phyloP scores from a whole-genome alignment of 371 early-diverging fungal genomes.

The Mortierella sp. region DNA sequence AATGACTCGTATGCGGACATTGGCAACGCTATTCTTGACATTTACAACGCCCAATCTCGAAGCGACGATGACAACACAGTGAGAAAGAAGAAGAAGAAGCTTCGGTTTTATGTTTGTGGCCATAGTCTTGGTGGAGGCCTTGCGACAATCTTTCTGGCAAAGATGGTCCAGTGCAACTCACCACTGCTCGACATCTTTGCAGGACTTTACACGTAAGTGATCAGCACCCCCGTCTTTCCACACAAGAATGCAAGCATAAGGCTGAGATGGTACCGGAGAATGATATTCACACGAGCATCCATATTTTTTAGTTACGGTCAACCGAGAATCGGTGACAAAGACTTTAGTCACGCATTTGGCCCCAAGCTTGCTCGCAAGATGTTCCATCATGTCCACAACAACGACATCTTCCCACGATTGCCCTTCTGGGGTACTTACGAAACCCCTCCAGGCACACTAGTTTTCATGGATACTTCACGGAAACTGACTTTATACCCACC shows the following conservation, averaged over 20 bases:
- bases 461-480: constrained; percentile 66
- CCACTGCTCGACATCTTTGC: constrained; percentile 64
- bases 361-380: constrained; percentile 62
- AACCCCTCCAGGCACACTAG: constrained; percentile 68
- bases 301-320: constrained; percentile 55
- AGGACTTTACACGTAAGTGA: constrained; percentile 63
- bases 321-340: constrained; percentile 67
- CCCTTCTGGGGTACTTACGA: constrained; percentile 59
- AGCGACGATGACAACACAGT: constrained; percentile 29
- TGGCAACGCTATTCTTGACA: constrained; percentile 45
- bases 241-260: no score
- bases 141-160: constrained; percentile 62
- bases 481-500: constrained; percentile 69
- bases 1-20: constrained; percentile 32
- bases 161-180: constrained; percentile 67
- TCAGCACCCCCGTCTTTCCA: no score
- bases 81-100: constrained; percentile 39
- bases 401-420: constrained; percentile 64
- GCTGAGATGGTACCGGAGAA: background rate
- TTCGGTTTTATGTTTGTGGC: constrained; percentile 51
- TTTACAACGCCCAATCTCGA: constrained; percentile 42
- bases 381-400: constrained; percentile 70
- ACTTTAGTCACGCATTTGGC: constrained; percentile 62
- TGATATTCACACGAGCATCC: background rate
- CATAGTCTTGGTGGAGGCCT: constrained; percentile 49